phyloP scores from a whole-genome alignment of 1,139 yeast species.

The Candida tropicalis region DNA sequence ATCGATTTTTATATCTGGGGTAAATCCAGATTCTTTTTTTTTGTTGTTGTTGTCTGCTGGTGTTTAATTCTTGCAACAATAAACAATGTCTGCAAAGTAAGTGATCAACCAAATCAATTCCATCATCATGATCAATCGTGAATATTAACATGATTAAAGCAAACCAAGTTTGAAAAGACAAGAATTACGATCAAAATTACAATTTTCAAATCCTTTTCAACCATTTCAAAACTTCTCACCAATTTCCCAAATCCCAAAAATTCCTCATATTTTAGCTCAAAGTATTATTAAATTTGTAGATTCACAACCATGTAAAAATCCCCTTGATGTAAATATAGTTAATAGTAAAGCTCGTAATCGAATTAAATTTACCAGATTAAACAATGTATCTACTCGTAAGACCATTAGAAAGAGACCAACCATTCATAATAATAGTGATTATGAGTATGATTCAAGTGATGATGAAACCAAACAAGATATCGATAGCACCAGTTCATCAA shows the following conservation, averaged over 20 bases:
- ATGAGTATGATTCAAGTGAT: neutral
- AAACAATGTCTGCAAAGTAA: conserved; percentile 1
- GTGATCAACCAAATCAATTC: neutral
- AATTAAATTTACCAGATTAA: no score
- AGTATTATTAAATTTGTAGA: conserved; percentile 2
- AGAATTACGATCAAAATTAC: conserved; percentile 3
- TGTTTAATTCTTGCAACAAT: neutral
- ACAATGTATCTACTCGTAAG: no score
- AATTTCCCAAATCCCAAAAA: neutral
- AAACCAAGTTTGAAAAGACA: conserved; percentile 11
- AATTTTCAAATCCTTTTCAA: conserved; percentile 6
- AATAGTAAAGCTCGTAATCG: neutral
- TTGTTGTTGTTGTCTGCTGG: neutral
- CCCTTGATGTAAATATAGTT: neutral
- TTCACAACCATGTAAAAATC: neutral
- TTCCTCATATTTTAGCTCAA: neutral
- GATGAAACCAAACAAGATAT: no score
- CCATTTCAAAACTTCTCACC: conserved; percentile 3
- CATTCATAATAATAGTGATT: neutral
- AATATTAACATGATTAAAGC: conserved; percentile 1
- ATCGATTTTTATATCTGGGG: no score
- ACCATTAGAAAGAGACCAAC: neutral
- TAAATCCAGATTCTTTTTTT: neutral
- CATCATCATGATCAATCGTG: neutral
- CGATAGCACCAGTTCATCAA: no score